Evolutionary conservation across 805 yeast species (phyloP).

Genomic region (Pichia sporocuriosa): DNA sequence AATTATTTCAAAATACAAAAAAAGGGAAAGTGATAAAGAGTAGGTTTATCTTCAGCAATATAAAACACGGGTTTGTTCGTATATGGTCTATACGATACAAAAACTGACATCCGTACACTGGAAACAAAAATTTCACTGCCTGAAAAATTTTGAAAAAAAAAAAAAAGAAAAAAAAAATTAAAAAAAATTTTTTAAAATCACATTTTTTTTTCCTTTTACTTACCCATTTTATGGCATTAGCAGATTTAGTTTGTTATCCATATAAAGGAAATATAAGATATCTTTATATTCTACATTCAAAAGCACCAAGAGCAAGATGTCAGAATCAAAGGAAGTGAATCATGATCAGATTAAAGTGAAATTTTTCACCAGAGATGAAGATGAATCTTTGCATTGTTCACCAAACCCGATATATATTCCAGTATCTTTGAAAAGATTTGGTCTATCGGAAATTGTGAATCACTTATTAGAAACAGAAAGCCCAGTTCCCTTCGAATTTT

Average conservation of each 20-base stretch:
- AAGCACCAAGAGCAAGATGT: too few species aligned
- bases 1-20: neutral
- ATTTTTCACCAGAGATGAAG: conserved; percentile 81
- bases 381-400: conserved; percentile 59
- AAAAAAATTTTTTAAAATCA: conserved; percentile 1
- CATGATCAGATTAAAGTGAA: conserved; percentile 62
- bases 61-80: too few species aligned
- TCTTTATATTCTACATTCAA: too few species aligned
- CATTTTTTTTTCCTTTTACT: neutral
- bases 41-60: too few species aligned
- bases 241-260: too few species aligned
- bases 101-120: conserved; percentile 5
- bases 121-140: conserved; percentile 4
- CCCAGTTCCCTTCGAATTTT: conserved; percentile 87
- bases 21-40: too few species aligned
- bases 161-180: too few species aligned
- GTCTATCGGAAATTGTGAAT: conserved; percentile 91
- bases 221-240: neutral
- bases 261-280: too few species aligned
- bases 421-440: conserved; percentile 76
- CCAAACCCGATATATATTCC: conserved; percentile 89
- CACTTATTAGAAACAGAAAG: conserved; percentile 61
- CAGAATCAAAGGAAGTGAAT: conserved; percentile 7
- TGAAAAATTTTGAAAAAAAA: conserved; percentile 5
- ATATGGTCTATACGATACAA: too few species aligned